Evolutionary conservation across 495 filamentous ascomycete genomes (phyloP).

Genomic region (Massariosphaeria phaeospora): DNA sequence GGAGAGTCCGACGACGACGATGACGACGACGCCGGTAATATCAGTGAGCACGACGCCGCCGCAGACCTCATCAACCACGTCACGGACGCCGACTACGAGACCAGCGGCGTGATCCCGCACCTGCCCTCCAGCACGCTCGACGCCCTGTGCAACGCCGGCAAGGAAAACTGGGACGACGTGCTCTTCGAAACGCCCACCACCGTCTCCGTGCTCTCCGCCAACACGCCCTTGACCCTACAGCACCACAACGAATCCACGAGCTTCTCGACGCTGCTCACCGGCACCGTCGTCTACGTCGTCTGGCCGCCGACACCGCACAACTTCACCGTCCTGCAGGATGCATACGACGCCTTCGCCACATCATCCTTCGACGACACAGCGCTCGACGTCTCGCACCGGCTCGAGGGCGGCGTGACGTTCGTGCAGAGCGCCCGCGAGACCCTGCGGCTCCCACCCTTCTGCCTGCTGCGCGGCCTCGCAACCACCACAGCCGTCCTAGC

Average conservation of each 20-base stretch:
- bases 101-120: not conserved
- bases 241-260: constrained; percentile 3
- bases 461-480: not conserved
- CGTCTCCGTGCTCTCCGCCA: not conserved
- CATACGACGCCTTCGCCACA: not conserved
- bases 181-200: not conserved
- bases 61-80: not conserved
- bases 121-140: not conserved
- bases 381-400: not conserved
- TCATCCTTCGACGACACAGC: not conserved
- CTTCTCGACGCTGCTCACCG: not conserved
- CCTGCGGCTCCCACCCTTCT: constrained; percentile 6
- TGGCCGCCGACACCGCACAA: constrained; percentile 7
- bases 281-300: not conserved
- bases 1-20: not conserved
- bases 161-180: not conserved
- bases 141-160: not conserved
- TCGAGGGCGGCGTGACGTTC: constrained; percentile 3
- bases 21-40: not conserved
- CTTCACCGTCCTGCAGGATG: not conserved
- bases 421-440: not conserved
- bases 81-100: not conserved
- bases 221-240: not conserved
- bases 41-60: not conserved
- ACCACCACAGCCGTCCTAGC: constrained; percentile 1